Evolutionary conservation across 148 eudicot species (phyloP).

Genomic region (Nepenthes gracilis): DNA sequence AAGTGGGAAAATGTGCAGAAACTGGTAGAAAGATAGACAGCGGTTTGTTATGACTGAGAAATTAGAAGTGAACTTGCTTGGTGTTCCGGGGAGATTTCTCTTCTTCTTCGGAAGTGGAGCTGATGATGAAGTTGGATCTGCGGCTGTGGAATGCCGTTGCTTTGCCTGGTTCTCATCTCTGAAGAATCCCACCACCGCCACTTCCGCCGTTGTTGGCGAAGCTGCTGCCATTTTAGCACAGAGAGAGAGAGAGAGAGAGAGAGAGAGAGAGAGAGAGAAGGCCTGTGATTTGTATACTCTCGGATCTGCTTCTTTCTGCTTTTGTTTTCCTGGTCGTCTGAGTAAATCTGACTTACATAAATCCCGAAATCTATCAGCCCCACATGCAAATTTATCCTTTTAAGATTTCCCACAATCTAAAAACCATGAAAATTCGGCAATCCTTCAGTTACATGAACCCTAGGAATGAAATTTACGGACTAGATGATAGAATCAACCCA

Average conservation of each 20-base stretch:
- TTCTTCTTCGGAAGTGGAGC: neutral
- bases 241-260: neutral
- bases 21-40: neutral
- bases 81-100: neutral
- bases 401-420: neutral
- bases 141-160: neutral
- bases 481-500: neutral
- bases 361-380: neutral
- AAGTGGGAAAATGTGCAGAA: no score
- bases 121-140: neutral
- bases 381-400: conserved; percentile 1
- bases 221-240: neutral
- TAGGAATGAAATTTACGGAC: neutral
- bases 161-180: neutral
- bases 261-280: no score
- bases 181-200: neutral
- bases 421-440: neutral
- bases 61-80: neutral
- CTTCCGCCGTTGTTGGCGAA: neutral
- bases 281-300: no score
- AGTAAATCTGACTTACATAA: no score
- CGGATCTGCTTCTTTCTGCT: no score
- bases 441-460: neutral
- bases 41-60: neutral
- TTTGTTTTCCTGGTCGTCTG: no score